These are phyloP conservation scores for Trichomonas vaginalis DNA, from an alignment of 208 protist genomes.

Conservation along the genomic window DNA sequence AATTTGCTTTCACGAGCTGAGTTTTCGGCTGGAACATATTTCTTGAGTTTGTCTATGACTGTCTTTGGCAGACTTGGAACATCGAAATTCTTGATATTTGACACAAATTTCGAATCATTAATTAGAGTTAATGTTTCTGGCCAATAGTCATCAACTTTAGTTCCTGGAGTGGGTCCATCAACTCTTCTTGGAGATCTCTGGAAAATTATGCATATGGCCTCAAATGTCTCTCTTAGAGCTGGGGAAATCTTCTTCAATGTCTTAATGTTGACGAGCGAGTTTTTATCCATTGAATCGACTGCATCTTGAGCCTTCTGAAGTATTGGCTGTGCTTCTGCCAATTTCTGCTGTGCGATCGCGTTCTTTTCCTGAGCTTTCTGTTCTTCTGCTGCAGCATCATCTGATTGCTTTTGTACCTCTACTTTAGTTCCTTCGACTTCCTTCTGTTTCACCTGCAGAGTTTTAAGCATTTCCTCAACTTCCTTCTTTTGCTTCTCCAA, in stretches of 20 bases:
- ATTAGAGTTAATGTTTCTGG: slow-evolving; percentile 33
- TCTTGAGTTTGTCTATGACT: slow-evolving; percentile 72
- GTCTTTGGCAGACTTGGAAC: slow-evolving; percentile 78
- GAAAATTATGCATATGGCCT: slow-evolving; percentile 6
- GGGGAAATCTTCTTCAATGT: background rate
- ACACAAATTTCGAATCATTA: slow-evolving; percentile 75
- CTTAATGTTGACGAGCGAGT: background rate
- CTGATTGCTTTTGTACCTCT: background rate
- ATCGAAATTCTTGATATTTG: slow-evolving; percentile 76
- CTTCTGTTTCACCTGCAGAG: background rate
- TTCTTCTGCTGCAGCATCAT: background rate
- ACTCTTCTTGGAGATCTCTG: background rate
- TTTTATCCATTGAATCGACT: background rate
- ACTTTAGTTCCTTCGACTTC: background rate
- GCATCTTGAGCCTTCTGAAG: background rate
- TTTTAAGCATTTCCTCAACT: background rate
- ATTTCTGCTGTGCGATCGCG: background rate
- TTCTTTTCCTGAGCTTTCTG: background rate
- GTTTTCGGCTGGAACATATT: slow-evolving; percentile 65
- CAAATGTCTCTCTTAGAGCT: background rate
- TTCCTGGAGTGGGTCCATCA: background rate
- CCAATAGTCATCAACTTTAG: background rate
- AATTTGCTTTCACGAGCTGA: background rate
- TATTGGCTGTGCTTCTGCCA: background rate
- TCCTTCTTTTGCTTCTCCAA: background rate